Conservation (phyloP, 495 filamentous ascomycete genomes). For the Annulohypoxylon bovei region DNA sequence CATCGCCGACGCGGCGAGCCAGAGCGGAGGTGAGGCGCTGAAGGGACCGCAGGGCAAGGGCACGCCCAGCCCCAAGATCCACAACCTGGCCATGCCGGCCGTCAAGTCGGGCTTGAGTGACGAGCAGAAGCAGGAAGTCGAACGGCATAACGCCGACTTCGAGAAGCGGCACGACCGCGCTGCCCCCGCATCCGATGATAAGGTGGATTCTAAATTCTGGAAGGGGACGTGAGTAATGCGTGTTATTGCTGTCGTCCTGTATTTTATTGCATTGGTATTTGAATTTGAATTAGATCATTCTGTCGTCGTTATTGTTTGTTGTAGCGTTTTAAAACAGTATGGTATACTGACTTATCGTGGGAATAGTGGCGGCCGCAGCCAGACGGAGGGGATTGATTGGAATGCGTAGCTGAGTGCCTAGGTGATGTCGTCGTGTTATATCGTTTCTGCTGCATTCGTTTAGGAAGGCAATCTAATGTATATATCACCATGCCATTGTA, state of each 20-base stretch:
- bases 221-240: conserved; percentile 44
- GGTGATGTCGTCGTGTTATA: not conserved
- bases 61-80: conserved; percentile 58
- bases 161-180: conserved; percentile 59
- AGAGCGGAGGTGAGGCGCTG: conserved; percentile 53
- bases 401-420: conserved; percentile 39
- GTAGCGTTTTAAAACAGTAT: not conserved
- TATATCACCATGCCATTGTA: not conserved
- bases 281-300: not conserved
- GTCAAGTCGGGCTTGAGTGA: conserved; percentile 49
- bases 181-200: conserved; percentile 50
- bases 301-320: not conserved
- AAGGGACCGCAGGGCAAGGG: conserved; percentile 52
- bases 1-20: conserved; percentile 48
- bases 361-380: conserved; percentile 33
- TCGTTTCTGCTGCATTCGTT: not conserved
- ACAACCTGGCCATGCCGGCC: conserved; percentile 51
- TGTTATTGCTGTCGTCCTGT: not conserved
- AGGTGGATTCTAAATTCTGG: conserved; percentile 63
- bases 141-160: conserved; percentile 62
- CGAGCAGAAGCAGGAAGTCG: conserved; percentile 61
- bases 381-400: conserved; percentile 33
- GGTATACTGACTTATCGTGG: conserved; percentile 10
- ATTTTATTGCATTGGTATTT: not conserved
- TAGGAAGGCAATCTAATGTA: not conserved